phyloP scores from a whole-genome alignment of 495 filamentous ascomycete species.

The Bombardia bombarda region DNA sequence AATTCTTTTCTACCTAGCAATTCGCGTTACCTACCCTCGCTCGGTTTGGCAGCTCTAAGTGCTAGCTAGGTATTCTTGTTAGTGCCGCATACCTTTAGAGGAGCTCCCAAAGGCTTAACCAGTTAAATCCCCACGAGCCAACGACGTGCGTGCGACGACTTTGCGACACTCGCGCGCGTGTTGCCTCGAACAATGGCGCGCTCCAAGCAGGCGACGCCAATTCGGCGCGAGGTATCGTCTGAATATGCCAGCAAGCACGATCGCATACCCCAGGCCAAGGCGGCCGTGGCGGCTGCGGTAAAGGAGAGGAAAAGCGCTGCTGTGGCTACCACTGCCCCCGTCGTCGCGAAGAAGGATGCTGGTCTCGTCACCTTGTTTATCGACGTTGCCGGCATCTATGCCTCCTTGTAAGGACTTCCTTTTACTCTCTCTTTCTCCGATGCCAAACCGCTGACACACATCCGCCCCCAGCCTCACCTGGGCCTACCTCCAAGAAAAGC shows the following conservation, averaged over 20 bases:
- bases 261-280: slow-evolving; percentile 25
- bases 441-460: background rate
- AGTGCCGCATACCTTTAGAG: too few relatives aligned
- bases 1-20: too few relatives aligned
- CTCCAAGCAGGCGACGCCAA: slow-evolving; percentile 58
- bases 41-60: too few relatives aligned
- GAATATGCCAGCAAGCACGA: slow-evolving; percentile 43
- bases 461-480: slow-evolving; percentile 66
- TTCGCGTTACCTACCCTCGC: too few relatives aligned
- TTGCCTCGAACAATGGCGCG: slow-evolving; percentile 51
- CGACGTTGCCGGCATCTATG: slow-evolving; percentile 90
- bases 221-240: slow-evolving; percentile 58
- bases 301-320: slow-evolving; percentile 19
- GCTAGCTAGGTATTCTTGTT: too few relatives aligned
- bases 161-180: background rate
- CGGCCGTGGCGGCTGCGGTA: background rate
- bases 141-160: too few relatives aligned
- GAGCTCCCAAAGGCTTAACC: too few relatives aligned
- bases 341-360: slow-evolving; percentile 32
- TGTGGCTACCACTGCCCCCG: slow-evolving; percentile 6
- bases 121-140: too few relatives aligned
- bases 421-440: background rate
- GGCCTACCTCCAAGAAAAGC: slow-evolving; percentile 94
- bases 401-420: slow-evolving; percentile 80
- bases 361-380: slow-evolving; percentile 66